These are phyloP conservation scores for Buddleja alternifolia DNA, from an alignment of 257 asterid genomes.

Conservation along the genomic window DNA sequence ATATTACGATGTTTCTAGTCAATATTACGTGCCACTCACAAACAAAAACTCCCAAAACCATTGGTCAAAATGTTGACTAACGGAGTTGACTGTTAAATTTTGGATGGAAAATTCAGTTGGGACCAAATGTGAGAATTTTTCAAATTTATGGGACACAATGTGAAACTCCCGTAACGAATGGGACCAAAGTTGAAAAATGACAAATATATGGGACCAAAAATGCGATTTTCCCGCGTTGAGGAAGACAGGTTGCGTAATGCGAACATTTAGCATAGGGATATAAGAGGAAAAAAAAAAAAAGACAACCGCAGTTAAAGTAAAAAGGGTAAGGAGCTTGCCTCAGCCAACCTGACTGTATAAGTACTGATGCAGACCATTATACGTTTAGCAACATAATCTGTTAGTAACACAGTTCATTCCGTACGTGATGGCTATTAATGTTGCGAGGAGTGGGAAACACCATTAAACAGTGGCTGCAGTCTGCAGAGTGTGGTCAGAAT, in stretches of 20 bases:
- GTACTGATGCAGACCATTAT: constrained; percentile 1
- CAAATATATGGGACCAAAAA: too few relatives aligned
- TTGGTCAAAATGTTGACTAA: too few relatives aligned
- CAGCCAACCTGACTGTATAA: neutral
- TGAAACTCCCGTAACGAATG: too few relatives aligned
- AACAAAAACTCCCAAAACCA: too few relatives aligned
- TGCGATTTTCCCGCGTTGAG: too few relatives aligned
- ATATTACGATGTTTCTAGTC: too few relatives aligned
- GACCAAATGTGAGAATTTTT: too few relatives aligned
- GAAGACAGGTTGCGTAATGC: neutral
- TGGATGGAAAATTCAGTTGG: too few relatives aligned
- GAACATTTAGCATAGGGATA: constrained; percentile 9
- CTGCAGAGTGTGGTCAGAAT: neutral
- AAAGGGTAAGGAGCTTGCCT: neutral
- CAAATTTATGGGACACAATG: too few relatives aligned
- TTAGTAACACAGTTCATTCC: neutral
- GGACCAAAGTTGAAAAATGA: too few relatives aligned
- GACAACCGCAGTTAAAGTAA: neutral
- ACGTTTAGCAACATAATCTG: neutral
- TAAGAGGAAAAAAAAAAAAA: neutral
- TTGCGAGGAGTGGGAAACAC: neutral
- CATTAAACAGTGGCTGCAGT: constrained; percentile 13
- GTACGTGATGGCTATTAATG: constrained; percentile 19
- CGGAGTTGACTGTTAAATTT: too few relatives aligned
- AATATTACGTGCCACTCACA: too few relatives aligned